Evolutionary conservation across 2,329 filamentous ascomycete species (phyloP).

Genomic region (Huntiella bhutanensis): DNA sequence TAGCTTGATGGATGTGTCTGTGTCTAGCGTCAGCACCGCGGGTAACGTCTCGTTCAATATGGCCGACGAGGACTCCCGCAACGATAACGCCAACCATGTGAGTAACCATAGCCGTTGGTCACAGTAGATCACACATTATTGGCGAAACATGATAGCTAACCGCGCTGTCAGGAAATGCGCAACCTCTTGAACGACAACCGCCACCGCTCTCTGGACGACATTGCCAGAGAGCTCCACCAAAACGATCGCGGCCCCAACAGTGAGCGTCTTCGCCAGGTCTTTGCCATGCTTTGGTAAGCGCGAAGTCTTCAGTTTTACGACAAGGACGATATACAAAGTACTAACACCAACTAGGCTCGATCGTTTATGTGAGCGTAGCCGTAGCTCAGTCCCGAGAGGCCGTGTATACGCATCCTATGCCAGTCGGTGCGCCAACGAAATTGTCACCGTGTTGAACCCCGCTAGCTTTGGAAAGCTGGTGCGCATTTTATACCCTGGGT

Average conservation of each 20-base stretch:
- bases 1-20: conserved; percentile 7
- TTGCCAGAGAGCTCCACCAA: conserved; percentile 56
- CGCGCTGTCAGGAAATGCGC: conserved; percentile 38
- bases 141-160: neutral
- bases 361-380: conserved; percentile 51
- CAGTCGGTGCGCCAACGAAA: conserved; percentile 75
- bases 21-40: conserved; percentile 4
- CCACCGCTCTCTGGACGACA: conserved; percentile 47
- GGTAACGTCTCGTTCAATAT: conserved; percentile 5
- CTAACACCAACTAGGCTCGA: conserved; percentile 40
- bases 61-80: conserved; percentile 7
- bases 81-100: conserved; percentile 8
- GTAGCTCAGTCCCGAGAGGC: conserved; percentile 76
- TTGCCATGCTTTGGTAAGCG: conserved; percentile 71
- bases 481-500: conserved; percentile 82
- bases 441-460: conserved; percentile 87
- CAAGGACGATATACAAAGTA: conserved; percentile 8
- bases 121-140: neutral
- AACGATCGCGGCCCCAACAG: conserved; percentile 67
- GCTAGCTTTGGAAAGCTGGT: conserved; percentile 97
- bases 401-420: conserved; percentile 93
- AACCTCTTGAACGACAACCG: conserved; percentile 54
- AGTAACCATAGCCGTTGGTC: neutral
- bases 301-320: neutral
- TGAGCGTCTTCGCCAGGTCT: conserved; percentile 67